These are phyloP conservation scores for Leccinum arenicola DNA, from an alignment of 768 basidiomycete species.

Conservation along the genomic window DNA sequence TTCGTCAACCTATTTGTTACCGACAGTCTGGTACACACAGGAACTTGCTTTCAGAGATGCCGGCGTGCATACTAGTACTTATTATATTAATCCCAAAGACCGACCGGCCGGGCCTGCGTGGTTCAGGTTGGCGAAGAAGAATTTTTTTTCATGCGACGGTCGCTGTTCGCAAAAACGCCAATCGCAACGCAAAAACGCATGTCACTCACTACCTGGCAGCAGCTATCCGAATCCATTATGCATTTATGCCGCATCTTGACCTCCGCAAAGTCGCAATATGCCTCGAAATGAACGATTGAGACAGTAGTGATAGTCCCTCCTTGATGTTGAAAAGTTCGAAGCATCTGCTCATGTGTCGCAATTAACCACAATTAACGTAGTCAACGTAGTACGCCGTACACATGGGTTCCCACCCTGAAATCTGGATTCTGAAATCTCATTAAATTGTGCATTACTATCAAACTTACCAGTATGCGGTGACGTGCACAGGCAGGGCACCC, in stretches of 20 bases:
- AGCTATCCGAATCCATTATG: not conserved
- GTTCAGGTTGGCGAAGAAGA: not conserved
- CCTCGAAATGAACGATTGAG: constrained; percentile 14
- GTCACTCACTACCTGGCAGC: not conserved
- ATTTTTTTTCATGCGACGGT: not conserved
- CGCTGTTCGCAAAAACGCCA: constrained; percentile 6
- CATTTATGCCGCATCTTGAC: not conserved
- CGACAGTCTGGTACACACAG: not conserved
- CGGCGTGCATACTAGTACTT: not conserved
- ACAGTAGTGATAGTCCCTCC: not conserved
- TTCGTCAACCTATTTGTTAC: not conserved
- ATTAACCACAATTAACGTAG: not conserved
- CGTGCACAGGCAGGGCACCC: constrained; percentile 15
- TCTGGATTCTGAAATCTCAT: not conserved
- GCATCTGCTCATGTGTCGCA: not conserved
- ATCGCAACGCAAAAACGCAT: constrained; percentile 11
- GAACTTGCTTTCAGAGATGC: not conserved
- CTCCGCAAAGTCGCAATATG: constrained; percentile 13
- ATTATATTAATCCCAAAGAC: not conserved
- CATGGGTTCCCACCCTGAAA: not conserved
- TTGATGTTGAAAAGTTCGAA: not conserved
- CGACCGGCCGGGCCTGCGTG: not conserved
- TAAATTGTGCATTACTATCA: not conserved
- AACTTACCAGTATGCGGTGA: constrained; percentile 1
- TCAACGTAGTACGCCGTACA: not conserved